A percentile compares a stretch with the other conserved stretches of the same genome.
Evolutionary conservation across 177 flowering plant genomes (phyloP).

Genomic region (Tripterygium wilfordii): DNA sequence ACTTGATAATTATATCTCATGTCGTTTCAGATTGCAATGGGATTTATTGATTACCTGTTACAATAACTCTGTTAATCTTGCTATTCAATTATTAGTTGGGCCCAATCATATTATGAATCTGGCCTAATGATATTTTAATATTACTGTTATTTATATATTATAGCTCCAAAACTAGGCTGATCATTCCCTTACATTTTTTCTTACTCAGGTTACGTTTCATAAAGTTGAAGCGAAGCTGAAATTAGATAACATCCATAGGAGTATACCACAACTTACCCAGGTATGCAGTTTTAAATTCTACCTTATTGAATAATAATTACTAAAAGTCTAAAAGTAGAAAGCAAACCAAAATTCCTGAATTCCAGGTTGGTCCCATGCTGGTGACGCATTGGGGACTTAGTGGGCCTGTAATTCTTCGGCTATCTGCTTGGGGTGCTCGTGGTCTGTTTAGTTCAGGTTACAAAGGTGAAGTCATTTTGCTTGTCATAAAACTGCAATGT

Average conservation of each 20-base stretch:
- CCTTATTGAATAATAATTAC: slow-evolving; percentile 1
- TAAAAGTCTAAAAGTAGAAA: slow-evolving; percentile 2
- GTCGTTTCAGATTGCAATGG: no score
- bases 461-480: slow-evolving; percentile 39
- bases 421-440: slow-evolving; percentile 99
- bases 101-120: no score
- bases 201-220: slow-evolving; percentile 63
- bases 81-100: no score
- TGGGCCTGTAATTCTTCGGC: slow-evolving; percentile 89
- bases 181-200: background rate
- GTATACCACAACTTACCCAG: slow-evolving; percentile 69
- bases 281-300: slow-evolving; percentile 23
- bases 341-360: slow-evolving; percentile 10
- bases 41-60: no score
- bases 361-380: slow-evolving; percentile 90
- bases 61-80: no score
- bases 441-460: slow-evolving; percentile 58
- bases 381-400: slow-evolving; percentile 99
- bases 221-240: slow-evolving; percentile 75
- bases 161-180: background rate
- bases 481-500: background rate
- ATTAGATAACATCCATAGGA: slow-evolving; percentile 40
- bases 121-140: no score
- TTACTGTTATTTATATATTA: no score
- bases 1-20: no score